phyloP scores from a whole-genome alignment of 23 red algal genomes.

The Rhodosorus marinus region DNA sequence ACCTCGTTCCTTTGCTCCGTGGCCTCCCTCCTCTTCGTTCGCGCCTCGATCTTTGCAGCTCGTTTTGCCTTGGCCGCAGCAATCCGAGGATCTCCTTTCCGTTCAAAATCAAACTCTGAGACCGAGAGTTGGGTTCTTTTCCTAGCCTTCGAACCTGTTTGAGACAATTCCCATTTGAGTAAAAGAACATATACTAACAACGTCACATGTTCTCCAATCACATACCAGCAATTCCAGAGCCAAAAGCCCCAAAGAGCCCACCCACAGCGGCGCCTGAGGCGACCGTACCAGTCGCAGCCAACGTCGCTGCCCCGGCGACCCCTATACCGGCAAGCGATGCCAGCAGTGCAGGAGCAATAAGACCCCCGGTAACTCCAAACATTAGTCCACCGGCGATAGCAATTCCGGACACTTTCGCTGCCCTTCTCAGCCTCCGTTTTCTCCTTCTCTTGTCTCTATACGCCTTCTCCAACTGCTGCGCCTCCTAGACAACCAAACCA shows the following conservation, averaged over 20 bases:
- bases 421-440: neutral
- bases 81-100: constrained; percentile 22
- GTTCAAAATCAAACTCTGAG: constrained; percentile 82
- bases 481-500: no score
- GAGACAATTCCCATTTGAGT: no score
- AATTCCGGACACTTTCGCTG: constrained; percentile 51
- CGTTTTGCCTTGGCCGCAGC: constrained; percentile 5
- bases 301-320: constrained; percentile 51
- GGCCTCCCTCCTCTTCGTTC: neutral
- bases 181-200: no score
- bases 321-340: constrained; percentile 59
- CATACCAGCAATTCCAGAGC: constrained; percentile 49
- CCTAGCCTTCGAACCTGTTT: constrained; percentile 84
- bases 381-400: constrained; percentile 72
- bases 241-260: constrained; percentile 70
- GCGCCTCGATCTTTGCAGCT: neutral
- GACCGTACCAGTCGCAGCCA: constrained; percentile 62
- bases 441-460: constrained; percentile 7
- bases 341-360: constrained; percentile 76
- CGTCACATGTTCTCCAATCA: no score
- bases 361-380: constrained; percentile 85
- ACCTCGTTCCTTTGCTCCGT: neutral
- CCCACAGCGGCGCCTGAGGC: constrained; percentile 78
- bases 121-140: constrained; percentile 39
- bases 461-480: no score